Percentiles rank a stretch among this genome's conserved stretches.
Conservation (phyloP, 2,329 filamentous ascomycete genomes). For the Venturia effusa region DNA sequence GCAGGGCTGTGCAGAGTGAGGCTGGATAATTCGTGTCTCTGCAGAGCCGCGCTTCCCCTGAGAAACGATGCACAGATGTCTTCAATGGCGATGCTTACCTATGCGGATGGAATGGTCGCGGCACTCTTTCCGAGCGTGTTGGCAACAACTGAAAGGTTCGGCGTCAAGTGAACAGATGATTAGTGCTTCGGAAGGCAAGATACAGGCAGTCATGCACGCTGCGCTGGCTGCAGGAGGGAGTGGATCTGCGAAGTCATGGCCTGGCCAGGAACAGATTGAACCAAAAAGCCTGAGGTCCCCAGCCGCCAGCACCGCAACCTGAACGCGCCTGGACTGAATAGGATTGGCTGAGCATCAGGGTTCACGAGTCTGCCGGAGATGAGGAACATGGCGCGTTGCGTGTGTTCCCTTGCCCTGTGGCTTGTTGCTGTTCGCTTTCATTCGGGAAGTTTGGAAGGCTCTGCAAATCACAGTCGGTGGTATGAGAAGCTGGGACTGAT, state of each 20-base stretch:
- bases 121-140: not conserved
- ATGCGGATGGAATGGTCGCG: not conserved
- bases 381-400: not conserved
- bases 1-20: not conserved
- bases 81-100: not conserved
- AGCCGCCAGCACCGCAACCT: not conserved
- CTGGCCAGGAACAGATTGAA: too few relatives aligned
- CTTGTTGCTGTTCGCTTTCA: not conserved
- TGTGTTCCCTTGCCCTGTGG: not conserved
- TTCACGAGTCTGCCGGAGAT: not conserved
- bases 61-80: not conserved
- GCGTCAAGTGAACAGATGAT: not conserved
- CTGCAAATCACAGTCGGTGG: not conserved
- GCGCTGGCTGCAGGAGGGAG: not conserved
- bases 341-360: not conserved
- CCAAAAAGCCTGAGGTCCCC: not conserved
- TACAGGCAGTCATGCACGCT: not conserved
- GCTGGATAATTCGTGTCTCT: not conserved
- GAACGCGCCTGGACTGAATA: not conserved
- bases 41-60: not conserved
- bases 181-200: not conserved
- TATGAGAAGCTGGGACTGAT: not conserved
- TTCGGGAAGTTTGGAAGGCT: too few relatives aligned
- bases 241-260: not conserved
- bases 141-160: not conserved